Percentiles rank a stretch among this genome's conserved stretches.
phyloP scores from a whole-genome alignment of 345 rosid species.

The Euphorbia pulcherrima region DNA sequence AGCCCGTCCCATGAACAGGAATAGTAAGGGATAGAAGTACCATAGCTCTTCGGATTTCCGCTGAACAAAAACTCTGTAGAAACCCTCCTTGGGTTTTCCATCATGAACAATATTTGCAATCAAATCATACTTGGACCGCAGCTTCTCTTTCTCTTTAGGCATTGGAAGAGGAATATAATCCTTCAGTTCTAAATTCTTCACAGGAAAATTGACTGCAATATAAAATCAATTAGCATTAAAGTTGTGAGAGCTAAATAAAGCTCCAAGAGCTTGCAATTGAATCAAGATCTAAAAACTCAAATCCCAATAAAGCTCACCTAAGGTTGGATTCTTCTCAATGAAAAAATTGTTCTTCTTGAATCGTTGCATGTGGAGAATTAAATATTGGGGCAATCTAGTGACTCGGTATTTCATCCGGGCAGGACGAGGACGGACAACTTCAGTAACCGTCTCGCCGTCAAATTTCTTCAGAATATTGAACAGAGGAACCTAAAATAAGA shows the following conservation, averaged over 20 bases:
- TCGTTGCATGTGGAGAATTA: slow-evolving; percentile 90
- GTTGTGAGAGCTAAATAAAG: not conserved
- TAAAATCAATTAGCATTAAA: slow-evolving; percentile 1
- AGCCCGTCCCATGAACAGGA: no score
- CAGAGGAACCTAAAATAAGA: slow-evolving; percentile 66
- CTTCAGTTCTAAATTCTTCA: slow-evolving; percentile 84
- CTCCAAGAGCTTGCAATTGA: not conserved
- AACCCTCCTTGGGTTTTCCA: slow-evolving; percentile 90
- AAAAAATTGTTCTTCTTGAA: slow-evolving; percentile 90
- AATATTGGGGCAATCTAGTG: slow-evolving; percentile 67
- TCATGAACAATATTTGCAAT: slow-evolving; percentile 97
- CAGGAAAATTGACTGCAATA: slow-evolving; percentile 87
- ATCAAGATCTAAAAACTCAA: not conserved
- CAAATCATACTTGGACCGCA: slow-evolving; percentile 76
- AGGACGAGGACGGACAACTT: slow-evolving; percentile 75
- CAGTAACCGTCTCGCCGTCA: slow-evolving; percentile 87
- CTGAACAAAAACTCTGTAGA: slow-evolving; percentile 94
- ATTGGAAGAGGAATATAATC: slow-evolving; percentile 86
- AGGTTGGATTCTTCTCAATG: slow-evolving; percentile 90
- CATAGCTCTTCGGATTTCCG: slow-evolving; percentile 91
- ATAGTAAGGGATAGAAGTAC: slow-evolving; percentile 31
- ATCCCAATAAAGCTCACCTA: slow-evolving; percentile 46
- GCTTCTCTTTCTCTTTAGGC: slow-evolving; percentile 53
- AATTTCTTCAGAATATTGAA: slow-evolving; percentile 86
- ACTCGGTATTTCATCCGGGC: slow-evolving; percentile 87